Conservation (phyloP, 148 eudicot species). For the Agrostemma githago region DNA sequence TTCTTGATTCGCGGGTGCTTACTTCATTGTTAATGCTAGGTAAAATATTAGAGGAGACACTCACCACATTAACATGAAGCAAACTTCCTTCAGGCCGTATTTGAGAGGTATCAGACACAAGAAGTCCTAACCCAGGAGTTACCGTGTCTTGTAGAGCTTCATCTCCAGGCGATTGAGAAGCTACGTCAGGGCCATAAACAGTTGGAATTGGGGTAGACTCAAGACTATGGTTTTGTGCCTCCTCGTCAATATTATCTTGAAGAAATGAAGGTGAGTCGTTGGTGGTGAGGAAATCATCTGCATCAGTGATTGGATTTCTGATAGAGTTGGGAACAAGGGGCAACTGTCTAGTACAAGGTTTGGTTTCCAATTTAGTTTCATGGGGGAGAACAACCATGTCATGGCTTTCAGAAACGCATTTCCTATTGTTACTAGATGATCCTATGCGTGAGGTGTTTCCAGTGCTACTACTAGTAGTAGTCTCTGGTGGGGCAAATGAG, state of each 20-base stretch:
- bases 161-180: slow-evolving; percentile 31
- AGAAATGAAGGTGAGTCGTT: slow-evolving; percentile 15
- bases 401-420: slow-evolving; percentile 30
- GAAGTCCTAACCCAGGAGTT: slow-evolving; percentile 38
- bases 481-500: slow-evolving; percentile 36
- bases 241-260: slow-evolving; percentile 35
- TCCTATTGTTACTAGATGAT: slow-evolving; percentile 28
- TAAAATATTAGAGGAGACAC: slow-evolving; percentile 41
- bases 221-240: slow-evolving; percentile 19
- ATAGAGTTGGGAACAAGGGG: slow-evolving; percentile 12
- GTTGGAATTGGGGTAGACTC: slow-evolving; percentile 29
- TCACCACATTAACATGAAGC: slow-evolving; percentile 50
- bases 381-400: slow-evolving; percentile 32
- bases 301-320: slow-evolving; percentile 11
- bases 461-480: slow-evolving; percentile 12
- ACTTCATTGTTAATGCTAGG: slow-evolving; percentile 38
- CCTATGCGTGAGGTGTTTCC: slow-evolving; percentile 14
- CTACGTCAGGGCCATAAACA: slow-evolving; percentile 31
- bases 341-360: slow-evolving; percentile 26
- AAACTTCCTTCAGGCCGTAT: slow-evolving; percentile 35
- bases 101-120: slow-evolving; percentile 43
- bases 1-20: slow-evolving; percentile 51
- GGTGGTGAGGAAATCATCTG: slow-evolving; percentile 8
- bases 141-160: slow-evolving; percentile 33
- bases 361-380: slow-evolving; percentile 18